Evolutionary conservation across 371 early-diverging fungal species (phyloP).

Genomic region (Mortierella sp.): DNA sequence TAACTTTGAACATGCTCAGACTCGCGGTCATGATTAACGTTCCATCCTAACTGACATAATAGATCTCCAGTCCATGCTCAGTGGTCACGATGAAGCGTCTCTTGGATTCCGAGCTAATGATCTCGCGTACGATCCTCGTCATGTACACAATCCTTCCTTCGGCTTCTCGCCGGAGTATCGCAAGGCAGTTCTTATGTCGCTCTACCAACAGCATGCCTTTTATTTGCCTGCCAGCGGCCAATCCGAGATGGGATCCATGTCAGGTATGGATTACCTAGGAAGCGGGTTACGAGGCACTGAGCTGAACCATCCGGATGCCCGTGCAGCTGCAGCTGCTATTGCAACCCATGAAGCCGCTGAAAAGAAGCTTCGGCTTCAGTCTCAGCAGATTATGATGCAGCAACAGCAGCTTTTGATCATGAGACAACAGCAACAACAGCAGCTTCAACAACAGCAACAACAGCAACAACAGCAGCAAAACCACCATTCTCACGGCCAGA

Average conservation of each 20-base stretch:
- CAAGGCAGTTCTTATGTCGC: constrained; percentile 16
- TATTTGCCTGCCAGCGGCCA: constrained; percentile 10
- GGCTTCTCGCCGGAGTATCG: constrained; percentile 17
- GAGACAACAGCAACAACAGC: constrained; percentile 12
- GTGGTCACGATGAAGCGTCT: constrained; percentile 33
- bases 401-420: constrained; percentile 21
- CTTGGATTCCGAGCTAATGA: constrained; percentile 35
- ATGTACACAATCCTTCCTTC: constrained; percentile 12
- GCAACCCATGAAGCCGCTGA: constrained; percentile 50
- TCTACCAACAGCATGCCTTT: constrained; percentile 8
- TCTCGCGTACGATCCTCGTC: constrained; percentile 30
- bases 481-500: constrained; percentile 34
- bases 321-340: constrained; percentile 15
- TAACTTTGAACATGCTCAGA: no score
- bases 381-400: constrained; percentile 63
- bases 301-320: constrained; percentile 9
- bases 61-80: constrained; percentile 28
- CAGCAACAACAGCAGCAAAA: constrained; percentile 45
- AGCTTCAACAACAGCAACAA: constrained; percentile 55
- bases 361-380: constrained; percentile 64
- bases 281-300: constrained; percentile 19
- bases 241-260: constrained; percentile 13
- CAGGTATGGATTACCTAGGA: constrained; percentile 16
- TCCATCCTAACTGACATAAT: not conserved
- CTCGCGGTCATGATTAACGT: not conserved